Percentiles rank a stretch among this genome's conserved stretches.
These are phyloP conservation scores for Huiozyma naganishii DNA, from an alignment of 805 yeast species.

Conservation along the genomic window DNA sequence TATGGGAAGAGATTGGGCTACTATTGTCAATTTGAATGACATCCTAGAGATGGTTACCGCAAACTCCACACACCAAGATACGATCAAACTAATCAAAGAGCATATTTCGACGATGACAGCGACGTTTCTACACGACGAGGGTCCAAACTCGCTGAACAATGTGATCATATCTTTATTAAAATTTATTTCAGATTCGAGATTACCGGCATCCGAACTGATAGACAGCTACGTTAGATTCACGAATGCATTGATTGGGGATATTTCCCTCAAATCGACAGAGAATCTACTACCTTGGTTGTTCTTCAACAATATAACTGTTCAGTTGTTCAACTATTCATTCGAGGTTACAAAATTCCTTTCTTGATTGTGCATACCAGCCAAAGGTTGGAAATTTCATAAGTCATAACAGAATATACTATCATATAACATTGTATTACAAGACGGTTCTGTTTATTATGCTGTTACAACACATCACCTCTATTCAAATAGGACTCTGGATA, in stretches of 20 bases:
- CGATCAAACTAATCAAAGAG: conserved; percentile 9
- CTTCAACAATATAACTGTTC: conserved; percentile 11
- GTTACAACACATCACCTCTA: no score
- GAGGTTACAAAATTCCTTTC: conserved; percentile 10
- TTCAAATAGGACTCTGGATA: no score
- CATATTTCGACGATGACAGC: conserved; percentile 6
- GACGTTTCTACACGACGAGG: conserved; percentile 3
- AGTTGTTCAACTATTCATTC: conserved; percentile 11
- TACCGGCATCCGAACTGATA: conserved; percentile 12
- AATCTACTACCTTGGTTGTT: conserved; percentile 13
- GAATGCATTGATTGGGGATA: conserved; percentile 20
- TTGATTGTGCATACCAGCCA: neutral
- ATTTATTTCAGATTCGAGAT: conserved; percentile 8
- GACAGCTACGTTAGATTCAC: conserved; percentile 18
- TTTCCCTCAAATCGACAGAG: conserved; percentile 11
- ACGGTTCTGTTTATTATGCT: no score
- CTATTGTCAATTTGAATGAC: conserved; percentile 32
- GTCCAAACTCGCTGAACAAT: conserved; percentile 1
- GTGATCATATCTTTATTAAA: conserved; percentile 6
- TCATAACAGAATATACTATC: no score
- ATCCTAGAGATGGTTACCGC: conserved; percentile 14
- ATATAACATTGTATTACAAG: no score
- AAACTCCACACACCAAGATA: conserved; percentile 7
- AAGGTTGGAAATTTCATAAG: neutral
- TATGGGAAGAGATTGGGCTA: conserved; percentile 51